Percentiles rank a stretch among this genome's conserved stretches.
Evolutionary conservation across 2,329 filamentous ascomycete species (phyloP).

Genomic region (Talaromyces sp.): DNA sequence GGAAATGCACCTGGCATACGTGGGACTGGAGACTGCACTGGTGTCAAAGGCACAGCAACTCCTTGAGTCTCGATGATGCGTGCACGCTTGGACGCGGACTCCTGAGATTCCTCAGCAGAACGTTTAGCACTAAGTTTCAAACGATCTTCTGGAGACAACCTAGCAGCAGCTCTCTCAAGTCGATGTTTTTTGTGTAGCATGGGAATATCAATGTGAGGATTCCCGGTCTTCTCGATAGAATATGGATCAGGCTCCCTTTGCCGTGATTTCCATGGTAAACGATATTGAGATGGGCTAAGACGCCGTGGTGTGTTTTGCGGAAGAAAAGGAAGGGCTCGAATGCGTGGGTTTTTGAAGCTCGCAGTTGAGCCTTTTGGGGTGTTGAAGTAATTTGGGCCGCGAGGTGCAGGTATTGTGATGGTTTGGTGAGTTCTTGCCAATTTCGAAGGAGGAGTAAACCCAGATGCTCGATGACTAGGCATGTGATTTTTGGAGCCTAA

Average conservation of each 20-base stretch:
- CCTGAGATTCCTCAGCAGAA: background rate
- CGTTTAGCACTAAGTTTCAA: background rate
- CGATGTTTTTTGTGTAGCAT: background rate
- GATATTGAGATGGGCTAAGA: background rate
- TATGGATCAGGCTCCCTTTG: background rate
- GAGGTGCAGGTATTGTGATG: background rate
- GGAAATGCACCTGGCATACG: constrained; percentile 5
- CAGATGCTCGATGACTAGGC: background rate
- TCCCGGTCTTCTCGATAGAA: background rate
- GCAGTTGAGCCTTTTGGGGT: background rate
- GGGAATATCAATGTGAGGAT: background rate
- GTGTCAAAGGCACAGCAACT: background rate
- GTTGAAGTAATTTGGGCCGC: background rate
- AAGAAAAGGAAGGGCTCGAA: background rate
- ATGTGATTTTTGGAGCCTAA: background rate
- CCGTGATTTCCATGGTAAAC: background rate
- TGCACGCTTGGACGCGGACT: background rate
- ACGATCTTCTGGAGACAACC: background rate
- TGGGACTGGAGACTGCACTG: background rate
- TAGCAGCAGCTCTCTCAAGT: background rate
- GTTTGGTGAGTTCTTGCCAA: background rate
- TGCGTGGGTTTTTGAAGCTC: background rate
- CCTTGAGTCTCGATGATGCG: background rate
- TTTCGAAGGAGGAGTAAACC: background rate
- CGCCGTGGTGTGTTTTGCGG: background rate